These are phyloP conservation scores for Vaccinium macrocarpon DNA, from an alignment of 148 eudicot species.

Conservation along the genomic window DNA sequence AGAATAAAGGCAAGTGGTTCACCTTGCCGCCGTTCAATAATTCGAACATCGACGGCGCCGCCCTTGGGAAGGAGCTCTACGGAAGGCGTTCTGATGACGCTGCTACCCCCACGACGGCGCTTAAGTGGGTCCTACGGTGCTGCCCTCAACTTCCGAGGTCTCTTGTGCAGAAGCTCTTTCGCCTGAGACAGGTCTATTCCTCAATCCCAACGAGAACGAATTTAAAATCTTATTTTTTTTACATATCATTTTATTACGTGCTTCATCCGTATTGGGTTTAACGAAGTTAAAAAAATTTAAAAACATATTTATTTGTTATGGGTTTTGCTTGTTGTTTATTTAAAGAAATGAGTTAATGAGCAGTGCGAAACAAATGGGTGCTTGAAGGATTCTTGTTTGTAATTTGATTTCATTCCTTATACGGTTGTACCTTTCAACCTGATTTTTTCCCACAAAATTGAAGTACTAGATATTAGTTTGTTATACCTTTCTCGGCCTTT, in stretches of 20 bases:
- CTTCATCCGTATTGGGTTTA: neutral
- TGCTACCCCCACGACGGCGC: slow-evolving; percentile 46
- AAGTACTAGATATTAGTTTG: neutral
- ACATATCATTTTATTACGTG: neutral
- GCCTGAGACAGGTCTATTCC: slow-evolving; percentile 71
- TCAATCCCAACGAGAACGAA: neutral
- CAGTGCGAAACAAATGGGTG: neutral
- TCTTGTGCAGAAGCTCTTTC: slow-evolving; percentile 90
- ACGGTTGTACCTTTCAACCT: neutral
- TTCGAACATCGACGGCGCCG: slow-evolving; percentile 41
- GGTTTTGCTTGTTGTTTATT: neutral
- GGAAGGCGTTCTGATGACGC: slow-evolving; percentile 19
- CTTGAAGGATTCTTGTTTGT: neutral
- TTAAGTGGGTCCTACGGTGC: slow-evolving; percentile 81
- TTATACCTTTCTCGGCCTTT: slow-evolving; percentile 66
- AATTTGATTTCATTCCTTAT: neutral
- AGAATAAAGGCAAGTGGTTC: slow-evolving; percentile 48
- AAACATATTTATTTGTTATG: neutral
- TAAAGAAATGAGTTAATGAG: neutral
- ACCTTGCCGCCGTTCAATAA: slow-evolving; percentile 58
- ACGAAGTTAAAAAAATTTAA: no score
- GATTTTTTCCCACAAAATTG: neutral
- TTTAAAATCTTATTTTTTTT: neutral
- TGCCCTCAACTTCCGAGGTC: slow-evolving; percentile 83
- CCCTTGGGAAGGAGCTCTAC: slow-evolving; percentile 52